Conservation (phyloP, 2,329 filamentous ascomycete species). For the Aspergillus sp. region DNA sequence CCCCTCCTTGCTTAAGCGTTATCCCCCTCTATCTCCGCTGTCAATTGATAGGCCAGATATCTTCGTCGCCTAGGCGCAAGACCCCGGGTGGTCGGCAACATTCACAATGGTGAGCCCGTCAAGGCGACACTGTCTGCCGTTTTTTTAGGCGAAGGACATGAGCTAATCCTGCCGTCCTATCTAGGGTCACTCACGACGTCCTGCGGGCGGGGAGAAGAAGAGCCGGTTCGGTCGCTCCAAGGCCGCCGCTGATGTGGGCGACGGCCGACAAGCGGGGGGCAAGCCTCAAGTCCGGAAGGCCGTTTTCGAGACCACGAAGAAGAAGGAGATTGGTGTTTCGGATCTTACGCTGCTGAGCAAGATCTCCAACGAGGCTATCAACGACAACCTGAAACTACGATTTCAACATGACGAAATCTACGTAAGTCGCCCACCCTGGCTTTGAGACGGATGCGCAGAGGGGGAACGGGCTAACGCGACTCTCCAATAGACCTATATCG, state of each 20-base stretch:
- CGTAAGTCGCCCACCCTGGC: constrained; percentile 44
- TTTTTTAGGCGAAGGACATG: background rate
- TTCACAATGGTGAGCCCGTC: constrained; percentile 35
- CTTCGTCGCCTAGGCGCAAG: constrained; percentile 31
- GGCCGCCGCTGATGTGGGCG: constrained; percentile 42
- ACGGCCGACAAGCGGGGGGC: constrained; percentile 48
- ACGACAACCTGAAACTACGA: constrained; percentile 96
- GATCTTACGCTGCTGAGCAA: constrained; percentile 97
- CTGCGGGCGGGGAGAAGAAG: constrained; percentile 44
- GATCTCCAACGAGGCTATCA: constrained; percentile 98
- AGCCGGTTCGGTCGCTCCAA: constrained; percentile 45
- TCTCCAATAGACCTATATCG: constrained; percentile 78
- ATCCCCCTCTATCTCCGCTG: constrained; percentile 9
- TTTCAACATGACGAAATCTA: constrained; percentile 98
- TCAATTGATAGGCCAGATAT: constrained; percentile 30
- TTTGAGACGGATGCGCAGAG: constrained; percentile 17
- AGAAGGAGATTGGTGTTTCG: constrained; percentile 98
- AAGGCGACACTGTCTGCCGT: background rate
- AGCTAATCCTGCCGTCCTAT: constrained; percentile 20
- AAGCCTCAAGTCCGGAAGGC: constrained; percentile 85
- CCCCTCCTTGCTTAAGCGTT: constrained; percentile 13
- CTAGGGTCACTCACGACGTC: constrained; percentile 46
- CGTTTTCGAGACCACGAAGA: constrained; percentile 92
- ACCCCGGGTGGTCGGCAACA: constrained; percentile 27
- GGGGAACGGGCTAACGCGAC: constrained; percentile 14